A percentile compares a stretch with the other conserved stretches of the same genome.
These are phyloP conservation scores for Ceratobasidium sp. DNA, from an alignment of 1,284 basidiomycete species.

Conservation along the genomic window DNA sequence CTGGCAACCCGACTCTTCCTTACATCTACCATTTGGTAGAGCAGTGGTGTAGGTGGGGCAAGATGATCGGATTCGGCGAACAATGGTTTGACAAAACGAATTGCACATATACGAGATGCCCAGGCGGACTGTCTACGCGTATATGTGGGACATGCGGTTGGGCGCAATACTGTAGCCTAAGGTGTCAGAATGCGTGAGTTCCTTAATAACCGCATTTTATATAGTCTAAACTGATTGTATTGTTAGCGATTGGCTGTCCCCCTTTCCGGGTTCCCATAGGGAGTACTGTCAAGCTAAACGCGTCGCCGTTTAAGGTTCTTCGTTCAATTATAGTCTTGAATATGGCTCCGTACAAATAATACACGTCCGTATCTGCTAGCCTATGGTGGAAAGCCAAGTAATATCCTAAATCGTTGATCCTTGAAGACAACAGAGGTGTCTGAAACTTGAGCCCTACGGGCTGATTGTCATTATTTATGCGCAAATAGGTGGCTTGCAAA, in stretches of 20 bases:
- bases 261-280: conserved; percentile 1
- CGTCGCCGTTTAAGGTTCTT: not conserved
- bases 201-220: not conserved
- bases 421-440: too few species aligned
- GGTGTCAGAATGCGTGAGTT: not conserved
- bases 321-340: too few species aligned
- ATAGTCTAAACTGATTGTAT: not conserved
- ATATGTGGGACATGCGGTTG: not conserved
- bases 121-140: not conserved
- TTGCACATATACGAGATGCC: not conserved
- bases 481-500: too few species aligned
- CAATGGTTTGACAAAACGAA: not conserved
- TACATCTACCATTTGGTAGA: not conserved
- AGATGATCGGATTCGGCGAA: not conserved
- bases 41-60: not conserved
- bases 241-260: not conserved
- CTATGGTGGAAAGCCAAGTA: too few species aligned
- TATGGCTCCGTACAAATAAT: too few species aligned
- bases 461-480: too few species aligned
- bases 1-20: not conserved
- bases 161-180: conserved; percentile 8
- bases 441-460: too few species aligned
- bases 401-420: too few species aligned
- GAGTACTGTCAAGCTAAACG: not conserved
- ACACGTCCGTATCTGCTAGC: too few species aligned